These are phyloP conservation scores for Clitopilus passeckerianus DNA, from an alignment of 768 basidiomycete species.

Conservation along the genomic window DNA sequence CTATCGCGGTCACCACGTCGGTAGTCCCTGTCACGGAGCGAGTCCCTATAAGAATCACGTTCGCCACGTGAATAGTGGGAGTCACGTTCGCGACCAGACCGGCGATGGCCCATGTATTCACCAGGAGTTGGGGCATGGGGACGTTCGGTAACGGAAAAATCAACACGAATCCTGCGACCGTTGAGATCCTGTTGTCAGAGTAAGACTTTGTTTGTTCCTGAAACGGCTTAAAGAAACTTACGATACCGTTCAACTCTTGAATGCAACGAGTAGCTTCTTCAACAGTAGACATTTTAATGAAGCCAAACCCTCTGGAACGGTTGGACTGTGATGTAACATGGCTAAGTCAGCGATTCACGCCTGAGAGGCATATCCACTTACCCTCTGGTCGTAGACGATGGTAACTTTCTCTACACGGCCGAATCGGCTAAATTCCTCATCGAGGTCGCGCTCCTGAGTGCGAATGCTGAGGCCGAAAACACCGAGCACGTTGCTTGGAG, in stretches of 20 bases:
- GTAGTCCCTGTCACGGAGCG: conserved; percentile 49
- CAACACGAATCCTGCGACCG: conserved; percentile 93
- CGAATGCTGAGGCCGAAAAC: conserved; percentile 99
- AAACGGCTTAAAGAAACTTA: conserved; percentile 34
- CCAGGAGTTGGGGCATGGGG: conserved; percentile 97
- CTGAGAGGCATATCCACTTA: conserved; percentile 36
- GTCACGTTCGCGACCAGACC: conserved; percentile 33
- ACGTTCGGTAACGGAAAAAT: conserved; percentile 91
- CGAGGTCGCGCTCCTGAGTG: conserved; percentile 89
- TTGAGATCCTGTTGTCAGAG: conserved; percentile 68
- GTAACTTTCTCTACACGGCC: conserved; percentile 93
- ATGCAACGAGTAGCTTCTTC: conserved; percentile 89
- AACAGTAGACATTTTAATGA: conserved; percentile 88
- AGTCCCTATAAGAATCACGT: conserved; percentile 32
- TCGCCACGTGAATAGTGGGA: conserved; percentile 28
- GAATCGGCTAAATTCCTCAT: conserved; percentile 87
- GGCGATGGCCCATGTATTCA: conserved; percentile 94
- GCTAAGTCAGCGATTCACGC: conserved; percentile 8
- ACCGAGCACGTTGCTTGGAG: conserved; percentile 85
- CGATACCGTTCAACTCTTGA: conserved; percentile 86
- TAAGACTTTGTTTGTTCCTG: not conserved
- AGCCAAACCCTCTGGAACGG: conserved; percentile 96
- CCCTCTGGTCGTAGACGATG: conserved; percentile 95
- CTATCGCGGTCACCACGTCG: conserved; percentile 48
- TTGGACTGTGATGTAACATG: conserved; percentile 56